These are phyloP conservation scores for Globisporangium ultimum DNA, from an alignment of 352 stramenopile species.

Conservation along the genomic window DNA sequence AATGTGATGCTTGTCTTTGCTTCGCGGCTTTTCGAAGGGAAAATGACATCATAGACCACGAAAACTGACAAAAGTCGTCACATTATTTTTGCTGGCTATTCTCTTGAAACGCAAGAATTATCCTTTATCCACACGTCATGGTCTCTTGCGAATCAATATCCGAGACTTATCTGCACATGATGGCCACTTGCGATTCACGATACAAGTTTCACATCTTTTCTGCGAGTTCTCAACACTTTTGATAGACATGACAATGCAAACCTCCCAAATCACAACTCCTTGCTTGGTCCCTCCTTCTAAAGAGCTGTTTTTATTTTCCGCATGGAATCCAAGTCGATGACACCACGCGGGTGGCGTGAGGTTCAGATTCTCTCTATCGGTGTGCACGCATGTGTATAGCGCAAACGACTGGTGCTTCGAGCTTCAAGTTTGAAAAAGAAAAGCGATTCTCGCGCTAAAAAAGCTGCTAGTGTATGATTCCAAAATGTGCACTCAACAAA, in stretches of 20 bases:
- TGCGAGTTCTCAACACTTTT: not conserved
- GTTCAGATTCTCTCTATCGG: not conserved
- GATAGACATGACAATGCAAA: not conserved
- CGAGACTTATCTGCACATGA: not conserved
- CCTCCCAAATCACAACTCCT: not conserved
- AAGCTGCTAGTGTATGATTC: not conserved
- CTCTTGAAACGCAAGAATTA: slow-evolving; percentile 8
- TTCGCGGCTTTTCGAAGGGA: not conserved
- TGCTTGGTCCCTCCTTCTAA: not conserved
- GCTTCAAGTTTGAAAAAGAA: slow-evolving; percentile 16
- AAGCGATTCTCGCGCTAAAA: slow-evolving; percentile 4
- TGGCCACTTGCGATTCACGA: not conserved
- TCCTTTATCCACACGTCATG: not conserved
- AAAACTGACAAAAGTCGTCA: too few species aligned
- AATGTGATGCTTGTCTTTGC: not conserved
- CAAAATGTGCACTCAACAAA: not conserved
- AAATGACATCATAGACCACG: not conserved
- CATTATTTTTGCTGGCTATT: not conserved
- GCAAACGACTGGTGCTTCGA: slow-evolving; percentile 1
- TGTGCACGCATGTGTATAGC: not conserved
- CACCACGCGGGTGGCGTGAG: slow-evolving; percentile 1
- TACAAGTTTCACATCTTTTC: not conserved
- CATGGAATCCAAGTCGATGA: slow-evolving; percentile 2
- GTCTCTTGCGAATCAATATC: not conserved
- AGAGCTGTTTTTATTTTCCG: not conserved